Evolutionary conservation across 2,329 filamentous ascomycete species (phyloP).

Genomic region (Talaromyces sp.): DNA sequence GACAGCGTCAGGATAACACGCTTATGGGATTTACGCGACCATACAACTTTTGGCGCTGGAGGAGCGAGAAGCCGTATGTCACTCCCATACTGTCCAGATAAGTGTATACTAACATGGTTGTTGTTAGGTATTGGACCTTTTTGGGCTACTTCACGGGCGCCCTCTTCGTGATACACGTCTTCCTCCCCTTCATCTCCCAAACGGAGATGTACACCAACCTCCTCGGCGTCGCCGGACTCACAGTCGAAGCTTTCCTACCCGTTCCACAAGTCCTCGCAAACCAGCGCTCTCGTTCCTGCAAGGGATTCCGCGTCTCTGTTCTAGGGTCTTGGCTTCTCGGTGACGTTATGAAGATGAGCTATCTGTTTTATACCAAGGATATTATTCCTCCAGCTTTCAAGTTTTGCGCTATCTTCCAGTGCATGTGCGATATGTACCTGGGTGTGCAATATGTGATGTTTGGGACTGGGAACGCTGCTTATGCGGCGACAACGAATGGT

Average conservation of each 20-base stretch:
- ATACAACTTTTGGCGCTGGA: constrained; percentile 66
- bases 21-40: constrained; percentile 47
- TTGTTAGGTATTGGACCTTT: constrained; percentile 56
- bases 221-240: constrained; percentile 48
- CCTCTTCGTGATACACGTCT: constrained; percentile 54
- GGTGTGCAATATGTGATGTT: constrained; percentile 51
- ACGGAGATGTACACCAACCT: constrained; percentile 45
- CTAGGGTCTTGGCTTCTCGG: constrained; percentile 50
- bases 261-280: constrained; percentile 51
- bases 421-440: constrained; percentile 48
- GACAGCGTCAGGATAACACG: constrained; percentile 25
- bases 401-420: constrained; percentile 51
- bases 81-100: constrained; percentile 20
- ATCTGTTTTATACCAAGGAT: constrained; percentile 47
- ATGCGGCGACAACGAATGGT: constrained; percentile 27
- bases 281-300: constrained; percentile 48
- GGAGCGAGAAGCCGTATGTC: constrained; percentile 50
- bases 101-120: constrained; percentile 1
- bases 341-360: constrained; percentile 53
- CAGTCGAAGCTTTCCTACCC: constrained; percentile 50
- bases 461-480: constrained; percentile 32
- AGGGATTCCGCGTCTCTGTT: constrained; percentile 51
- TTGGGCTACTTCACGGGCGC: constrained; percentile 53
- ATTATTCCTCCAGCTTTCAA: constrained; percentile 50
- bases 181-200: constrained; percentile 50